Evolutionary conservation across 371 early-diverging fungal genomes (phyloP), one percentile per base, ranked within the genome.

Genomic region (Paramicrosporidium saccamoebae): DNA sequence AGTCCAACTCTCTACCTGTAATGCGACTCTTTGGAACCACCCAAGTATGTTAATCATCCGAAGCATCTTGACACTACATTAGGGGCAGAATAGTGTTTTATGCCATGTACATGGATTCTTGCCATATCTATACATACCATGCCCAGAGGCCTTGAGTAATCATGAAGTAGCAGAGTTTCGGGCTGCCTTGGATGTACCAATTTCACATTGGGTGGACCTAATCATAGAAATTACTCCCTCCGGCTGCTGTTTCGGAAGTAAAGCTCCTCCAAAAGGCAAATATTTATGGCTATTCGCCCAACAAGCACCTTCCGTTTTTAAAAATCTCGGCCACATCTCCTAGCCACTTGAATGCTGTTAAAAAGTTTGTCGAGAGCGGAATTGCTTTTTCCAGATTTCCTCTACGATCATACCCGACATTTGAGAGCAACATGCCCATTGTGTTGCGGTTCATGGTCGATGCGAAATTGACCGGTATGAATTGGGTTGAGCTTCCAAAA

Each of bases 381-480:
- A 29, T 62, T 20, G 47, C 36, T n/a, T 37, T 59, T 3, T 47
- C 50, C 7, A 44, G 44, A 5, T 24, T 50, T 2, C 44, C 39
- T 4, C 37, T 33, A 16, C 41, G 47, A 19, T 36, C 61, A 1
- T 42, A 48, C 33, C 40, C 56, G 7, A 59, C 64, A 0, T 96
- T 56, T 41, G 98, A 99, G 35, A 69, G 72, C 41, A 94, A 86
- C 35, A 35, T 97, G 17, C 59, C 64, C 5, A 92, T 63, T 44
- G 46, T 73, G 0, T 36, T 94, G 10, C 56, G 96, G 13, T 98
- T 94, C 45, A 96, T 98, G 97, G 81, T 92, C 36, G 98, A 98
- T 34, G 48, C 55, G 20, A 53, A 64, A 29, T 60, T 65, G 29
- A 7, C 43, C 3, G 94, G 90, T 8, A 72, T 69, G 3, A 81